Conservation (phyloP, 202 grass and related monocot genomes). For the Hordeum pubiflorum region DNA sequence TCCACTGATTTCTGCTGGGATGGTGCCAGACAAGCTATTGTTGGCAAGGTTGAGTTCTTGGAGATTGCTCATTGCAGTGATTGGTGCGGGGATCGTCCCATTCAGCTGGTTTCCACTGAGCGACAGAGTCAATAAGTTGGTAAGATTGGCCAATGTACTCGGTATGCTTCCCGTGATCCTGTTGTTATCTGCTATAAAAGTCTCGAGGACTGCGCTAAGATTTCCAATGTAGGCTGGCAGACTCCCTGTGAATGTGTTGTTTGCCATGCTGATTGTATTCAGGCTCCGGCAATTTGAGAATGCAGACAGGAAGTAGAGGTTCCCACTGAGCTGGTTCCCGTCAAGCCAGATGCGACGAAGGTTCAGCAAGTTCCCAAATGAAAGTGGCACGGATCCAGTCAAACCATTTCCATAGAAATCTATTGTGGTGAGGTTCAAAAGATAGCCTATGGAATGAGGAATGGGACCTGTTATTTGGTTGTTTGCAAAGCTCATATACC, state of each 20-base stretch:
- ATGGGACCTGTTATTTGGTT: constrained; percentile 41
- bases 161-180: constrained; percentile 36
- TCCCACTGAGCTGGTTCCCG: constrained; percentile 37
- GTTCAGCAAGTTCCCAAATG: constrained; percentile 26
- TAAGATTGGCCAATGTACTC: constrained; percentile 33
- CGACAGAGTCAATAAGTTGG: constrained; percentile 17
- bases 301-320: constrained; percentile 34
- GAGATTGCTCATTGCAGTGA: constrained; percentile 32
- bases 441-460: constrained; percentile 41
- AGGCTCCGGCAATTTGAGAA: constrained; percentile 42
- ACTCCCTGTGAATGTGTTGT: constrained; percentile 21
- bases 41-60: constrained; percentile 30
- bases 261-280: neutral
- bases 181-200: neutral
- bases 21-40: constrained; percentile 37
- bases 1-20: constrained; percentile 30
- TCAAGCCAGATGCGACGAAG: neutral
- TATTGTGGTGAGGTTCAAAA: constrained; percentile 13
- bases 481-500: constrained; percentile 18
- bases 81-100: constrained; percentile 38
- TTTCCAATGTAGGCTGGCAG: constrained; percentile 34
- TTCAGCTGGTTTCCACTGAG: constrained; percentile 30
- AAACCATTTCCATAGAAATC: constrained; percentile 9
- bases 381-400: constrained; percentile 32
- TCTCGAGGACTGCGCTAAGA: neutral